These are phyloP conservation scores for Candida oleophila DNA, from an alignment of 805 yeast species.

Conservation along the genomic window DNA sequence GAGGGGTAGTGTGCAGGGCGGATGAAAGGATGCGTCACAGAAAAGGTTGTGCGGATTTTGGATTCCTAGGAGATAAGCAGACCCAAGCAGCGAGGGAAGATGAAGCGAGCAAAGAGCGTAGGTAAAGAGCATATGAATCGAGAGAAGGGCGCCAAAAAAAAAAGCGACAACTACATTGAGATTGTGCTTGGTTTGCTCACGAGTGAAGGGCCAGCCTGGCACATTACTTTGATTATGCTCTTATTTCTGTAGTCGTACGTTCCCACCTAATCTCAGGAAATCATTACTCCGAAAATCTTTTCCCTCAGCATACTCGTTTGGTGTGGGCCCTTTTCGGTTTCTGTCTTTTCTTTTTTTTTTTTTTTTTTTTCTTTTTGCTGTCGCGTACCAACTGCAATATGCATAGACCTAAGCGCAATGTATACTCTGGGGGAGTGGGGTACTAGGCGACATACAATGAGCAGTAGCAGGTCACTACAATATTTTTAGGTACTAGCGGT, in stretches of 20 bases:
- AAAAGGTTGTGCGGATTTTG: background rate
- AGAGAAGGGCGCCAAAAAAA: background rate
- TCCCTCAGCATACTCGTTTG: background rate
- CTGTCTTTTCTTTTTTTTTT: background rate
- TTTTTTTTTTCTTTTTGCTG: background rate
- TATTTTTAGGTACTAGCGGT: too few relatives aligned
- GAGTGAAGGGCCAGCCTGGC: too few relatives aligned
- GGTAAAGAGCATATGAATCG: background rate
- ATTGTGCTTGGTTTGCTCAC: too few relatives aligned
- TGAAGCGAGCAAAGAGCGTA: background rate
- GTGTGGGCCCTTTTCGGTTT: background rate
- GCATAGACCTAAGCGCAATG: too few relatives aligned
- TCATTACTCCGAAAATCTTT: background rate
- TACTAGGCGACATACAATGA: too few relatives aligned
- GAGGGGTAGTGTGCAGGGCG: background rate
- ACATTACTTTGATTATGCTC: too few relatives aligned
- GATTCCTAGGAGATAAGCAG: background rate
- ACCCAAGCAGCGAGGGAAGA: background rate
- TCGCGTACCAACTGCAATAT: too few relatives aligned
- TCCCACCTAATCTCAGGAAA: too few relatives aligned
- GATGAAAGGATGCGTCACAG: background rate
- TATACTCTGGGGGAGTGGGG: too few relatives aligned
- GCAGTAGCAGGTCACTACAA: too few relatives aligned
- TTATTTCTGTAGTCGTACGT: too few relatives aligned
- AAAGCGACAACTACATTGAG: too few relatives aligned